Percentiles rank a stretch among this genome's conserved stretches.
Conservation (phyloP, 23 red algal genomes). For the Cyanidium caldarium region DNA sequence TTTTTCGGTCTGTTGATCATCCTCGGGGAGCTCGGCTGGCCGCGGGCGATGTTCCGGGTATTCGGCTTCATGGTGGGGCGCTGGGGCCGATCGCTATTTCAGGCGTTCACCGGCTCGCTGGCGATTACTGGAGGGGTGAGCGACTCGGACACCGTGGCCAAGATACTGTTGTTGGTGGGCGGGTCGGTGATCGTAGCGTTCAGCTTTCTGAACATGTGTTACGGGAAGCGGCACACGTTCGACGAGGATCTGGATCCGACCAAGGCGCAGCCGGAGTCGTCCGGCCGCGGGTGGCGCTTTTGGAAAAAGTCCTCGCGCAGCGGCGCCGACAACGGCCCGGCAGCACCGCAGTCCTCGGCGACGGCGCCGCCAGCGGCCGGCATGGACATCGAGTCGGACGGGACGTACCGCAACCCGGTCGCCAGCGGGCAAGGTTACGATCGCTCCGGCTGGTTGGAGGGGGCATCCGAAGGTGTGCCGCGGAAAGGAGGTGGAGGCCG, state of each 20-base stretch:
- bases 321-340: too few species aligned
- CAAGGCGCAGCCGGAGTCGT: too few species aligned
- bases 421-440: too few species aligned
- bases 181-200: not conserved
- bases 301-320: too few species aligned
- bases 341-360: too few species aligned
- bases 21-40: not conserved
- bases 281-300: too few species aligned
- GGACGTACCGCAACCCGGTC: too few species aligned
- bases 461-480: too few species aligned
- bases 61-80: not conserved
- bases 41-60: not conserved
- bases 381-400: too few species aligned
- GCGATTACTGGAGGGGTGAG: not conserved
- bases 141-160: not conserved
- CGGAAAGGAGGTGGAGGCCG: too few species aligned
- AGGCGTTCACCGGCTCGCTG: slow-evolving; percentile 3
- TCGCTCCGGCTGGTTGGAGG: too few species aligned
- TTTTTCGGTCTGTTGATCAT: slow-evolving; percentile 9
- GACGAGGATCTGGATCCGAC: not conserved
- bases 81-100: not conserved
- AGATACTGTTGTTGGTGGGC: not conserved
- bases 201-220: not conserved
- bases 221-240: not conserved
- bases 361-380: too few species aligned